Evolutionary conservation across 148 eudicot genomes (phyloP).

Genomic region (Camellia granthamiana): DNA sequence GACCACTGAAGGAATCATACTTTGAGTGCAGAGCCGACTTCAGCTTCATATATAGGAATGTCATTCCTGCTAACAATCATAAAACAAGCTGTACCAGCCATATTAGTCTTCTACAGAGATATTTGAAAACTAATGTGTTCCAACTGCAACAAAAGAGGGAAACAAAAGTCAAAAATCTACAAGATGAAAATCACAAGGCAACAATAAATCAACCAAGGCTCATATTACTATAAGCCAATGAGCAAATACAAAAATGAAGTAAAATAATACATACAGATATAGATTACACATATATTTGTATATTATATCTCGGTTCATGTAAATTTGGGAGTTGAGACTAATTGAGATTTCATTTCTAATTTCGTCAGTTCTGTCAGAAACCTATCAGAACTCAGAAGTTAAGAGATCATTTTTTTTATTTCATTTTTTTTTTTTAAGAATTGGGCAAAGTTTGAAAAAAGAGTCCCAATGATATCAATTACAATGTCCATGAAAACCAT

Average conservation of each 20-base stretch:
- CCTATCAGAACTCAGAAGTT: neutral
- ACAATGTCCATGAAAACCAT: neutral
- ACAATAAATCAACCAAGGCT: neutral
- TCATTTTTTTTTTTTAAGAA: neutral
- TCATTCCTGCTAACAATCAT: conserved; percentile 95
- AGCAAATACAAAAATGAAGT: neutral
- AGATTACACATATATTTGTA: neutral
- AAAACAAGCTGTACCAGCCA: conserved; percentile 91
- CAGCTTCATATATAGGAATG: conserved; percentile 96
- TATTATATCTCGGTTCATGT: neutral
- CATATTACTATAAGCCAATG: neutral
- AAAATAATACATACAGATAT: neutral
- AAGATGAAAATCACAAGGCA: neutral
- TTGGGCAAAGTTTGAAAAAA: neutral
- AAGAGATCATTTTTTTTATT: neutral
- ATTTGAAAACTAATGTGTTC: neutral
- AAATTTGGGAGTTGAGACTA: neutral
- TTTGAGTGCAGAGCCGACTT: conserved; percentile 78
- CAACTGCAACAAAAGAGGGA: conserved; percentile 7
- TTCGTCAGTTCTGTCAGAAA: conserved; percentile 2
- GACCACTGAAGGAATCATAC: conserved; percentile 24
- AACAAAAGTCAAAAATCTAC: neutral
- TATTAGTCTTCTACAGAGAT: conserved; percentile 7
- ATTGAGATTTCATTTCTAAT: neutral
- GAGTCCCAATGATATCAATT: neutral